Conservation (phyloP, 495 filamentous ascomycete genomes). For the Cercophora samala region DNA sequence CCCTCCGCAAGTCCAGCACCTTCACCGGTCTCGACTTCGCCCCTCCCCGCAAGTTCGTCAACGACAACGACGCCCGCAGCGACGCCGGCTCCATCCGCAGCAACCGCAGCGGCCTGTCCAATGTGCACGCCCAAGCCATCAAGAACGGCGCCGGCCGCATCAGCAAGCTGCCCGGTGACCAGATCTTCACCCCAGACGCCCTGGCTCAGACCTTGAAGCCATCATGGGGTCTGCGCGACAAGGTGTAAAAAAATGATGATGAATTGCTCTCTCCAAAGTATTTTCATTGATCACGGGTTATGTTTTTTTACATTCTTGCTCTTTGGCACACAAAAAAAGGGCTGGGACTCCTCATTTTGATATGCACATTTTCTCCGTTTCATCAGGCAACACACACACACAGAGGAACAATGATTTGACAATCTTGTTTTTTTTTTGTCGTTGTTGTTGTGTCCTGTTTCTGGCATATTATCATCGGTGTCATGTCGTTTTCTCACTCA, state of each 20-base stretch:
- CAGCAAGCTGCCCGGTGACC: conserved; percentile 76
- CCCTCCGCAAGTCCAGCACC: conserved; percentile 82
- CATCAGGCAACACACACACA: too few relatives aligned
- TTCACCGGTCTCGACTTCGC: conserved; percentile 93
- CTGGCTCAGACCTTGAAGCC: conserved; percentile 69
- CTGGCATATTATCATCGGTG: neutral
- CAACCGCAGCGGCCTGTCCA: conserved; percentile 74
- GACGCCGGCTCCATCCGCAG: conserved; percentile 90
- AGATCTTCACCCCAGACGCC: conserved; percentile 77
- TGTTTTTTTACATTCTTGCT: neutral
- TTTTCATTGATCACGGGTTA: neutral
- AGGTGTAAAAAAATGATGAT: neutral
- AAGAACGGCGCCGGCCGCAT: conserved; percentile 87
- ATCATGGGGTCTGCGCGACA: conserved; percentile 63
- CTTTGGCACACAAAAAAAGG: neutral
- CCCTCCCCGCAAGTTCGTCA: conserved; percentile 76
- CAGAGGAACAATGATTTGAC: too few relatives aligned
- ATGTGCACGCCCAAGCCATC: conserved; percentile 67
- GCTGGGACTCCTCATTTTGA: neutral
- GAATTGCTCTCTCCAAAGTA: neutral
- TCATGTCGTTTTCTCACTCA: neutral
- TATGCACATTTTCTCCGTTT: neutral
- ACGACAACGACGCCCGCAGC: conserved; percentile 64
- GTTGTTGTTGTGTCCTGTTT: neutral
- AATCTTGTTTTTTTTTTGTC: too few relatives aligned